Evolutionary conservation across 2,329 filamentous ascomycete species (phyloP).

Genomic region (Arthroderma sp.): DNA sequence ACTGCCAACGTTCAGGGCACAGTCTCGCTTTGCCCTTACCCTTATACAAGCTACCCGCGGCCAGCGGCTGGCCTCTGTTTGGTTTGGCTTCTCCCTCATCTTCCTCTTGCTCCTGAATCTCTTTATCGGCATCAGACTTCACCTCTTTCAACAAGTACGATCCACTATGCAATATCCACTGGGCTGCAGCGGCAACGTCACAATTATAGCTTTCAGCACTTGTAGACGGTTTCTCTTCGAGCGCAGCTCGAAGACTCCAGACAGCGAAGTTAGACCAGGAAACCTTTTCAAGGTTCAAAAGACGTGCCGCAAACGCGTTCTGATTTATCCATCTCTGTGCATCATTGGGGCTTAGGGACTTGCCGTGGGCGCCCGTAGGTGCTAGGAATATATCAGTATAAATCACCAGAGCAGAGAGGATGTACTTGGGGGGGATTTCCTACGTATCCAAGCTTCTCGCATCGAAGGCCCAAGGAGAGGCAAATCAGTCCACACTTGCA

Average conservation of each 20-base stretch:
- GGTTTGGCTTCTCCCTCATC: neutral
- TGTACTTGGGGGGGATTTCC: neutral
- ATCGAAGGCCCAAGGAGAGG: neutral
- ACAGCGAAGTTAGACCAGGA: conserved; percentile 4
- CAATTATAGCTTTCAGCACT: neutral
- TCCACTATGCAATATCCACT: neutral
- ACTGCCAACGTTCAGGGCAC: conserved; percentile 1
- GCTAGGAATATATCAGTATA: neutral
- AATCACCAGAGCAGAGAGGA: neutral
- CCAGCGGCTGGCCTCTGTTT: neutral
- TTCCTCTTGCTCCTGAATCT: neutral
- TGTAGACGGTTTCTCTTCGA: neutral
- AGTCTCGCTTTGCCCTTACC: neutral
- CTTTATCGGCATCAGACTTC: neutral
- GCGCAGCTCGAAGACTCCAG: neutral
- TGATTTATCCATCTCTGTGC: conserved; percentile 1
- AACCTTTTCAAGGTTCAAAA: neutral
- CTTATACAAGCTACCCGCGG: neutral
- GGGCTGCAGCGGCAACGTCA: neutral
- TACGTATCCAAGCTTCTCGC: conserved; percentile 5
- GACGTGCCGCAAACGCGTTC: conserved; percentile 1
- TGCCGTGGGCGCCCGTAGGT: neutral
- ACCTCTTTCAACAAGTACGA: neutral
- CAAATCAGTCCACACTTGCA: neutral
- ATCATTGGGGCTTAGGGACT: neutral